These are phyloP conservation scores for Paecilomyces fulvus DNA, from an alignment of 2,329 filamentous ascomycete species.

Conservation along the genomic window DNA sequence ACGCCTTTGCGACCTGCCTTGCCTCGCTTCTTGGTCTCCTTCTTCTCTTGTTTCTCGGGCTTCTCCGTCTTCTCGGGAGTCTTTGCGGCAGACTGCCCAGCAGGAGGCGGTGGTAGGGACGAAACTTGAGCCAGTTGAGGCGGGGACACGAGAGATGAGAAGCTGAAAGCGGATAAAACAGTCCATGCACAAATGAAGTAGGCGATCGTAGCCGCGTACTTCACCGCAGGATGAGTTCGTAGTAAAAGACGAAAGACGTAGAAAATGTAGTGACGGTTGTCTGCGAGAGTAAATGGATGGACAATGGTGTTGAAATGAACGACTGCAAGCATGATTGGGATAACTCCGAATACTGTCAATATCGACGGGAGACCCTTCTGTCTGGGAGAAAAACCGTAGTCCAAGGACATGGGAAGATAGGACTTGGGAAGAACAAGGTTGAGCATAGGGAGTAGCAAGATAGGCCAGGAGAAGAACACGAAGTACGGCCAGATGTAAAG, in stretches of 20 bases:
- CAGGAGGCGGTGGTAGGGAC: conserved; percentile 4
- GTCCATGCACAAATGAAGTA: conserved; percentile 67
- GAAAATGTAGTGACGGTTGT: conserved; percentile 96
- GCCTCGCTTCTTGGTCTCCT: conserved; percentile 15
- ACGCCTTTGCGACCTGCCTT: conserved; percentile 8
- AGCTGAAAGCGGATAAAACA: conserved; percentile 55
- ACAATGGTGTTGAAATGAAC: conserved; percentile 84
- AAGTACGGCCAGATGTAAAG: conserved; percentile 92
- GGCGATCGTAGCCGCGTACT: conserved; percentile 58
- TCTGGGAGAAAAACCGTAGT: conserved; percentile 23
- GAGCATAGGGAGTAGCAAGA: conserved; percentile 53
- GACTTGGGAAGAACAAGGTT: conserved; percentile 24
- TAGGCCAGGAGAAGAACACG: conserved; percentile 77
- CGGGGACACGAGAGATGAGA: conserved; percentile 16
- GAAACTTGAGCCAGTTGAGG: conserved; percentile 12
- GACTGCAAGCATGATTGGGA: conserved; percentile 37
- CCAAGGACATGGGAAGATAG: conserved; percentile 24
- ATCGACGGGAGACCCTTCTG: conserved; percentile 31
- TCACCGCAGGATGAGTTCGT: conserved; percentile 53
- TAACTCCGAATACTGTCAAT: conserved; percentile 25
- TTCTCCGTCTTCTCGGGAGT: conserved; percentile 12
- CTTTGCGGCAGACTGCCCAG: conserved; percentile 7
- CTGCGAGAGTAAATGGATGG: conserved; percentile 90
- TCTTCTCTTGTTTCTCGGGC: conserved; percentile 9
- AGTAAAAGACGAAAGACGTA: conserved; percentile 87